Base-by-base conservation (phyloP, 257 asterid species). In the Solanum chaucha region DNA sequence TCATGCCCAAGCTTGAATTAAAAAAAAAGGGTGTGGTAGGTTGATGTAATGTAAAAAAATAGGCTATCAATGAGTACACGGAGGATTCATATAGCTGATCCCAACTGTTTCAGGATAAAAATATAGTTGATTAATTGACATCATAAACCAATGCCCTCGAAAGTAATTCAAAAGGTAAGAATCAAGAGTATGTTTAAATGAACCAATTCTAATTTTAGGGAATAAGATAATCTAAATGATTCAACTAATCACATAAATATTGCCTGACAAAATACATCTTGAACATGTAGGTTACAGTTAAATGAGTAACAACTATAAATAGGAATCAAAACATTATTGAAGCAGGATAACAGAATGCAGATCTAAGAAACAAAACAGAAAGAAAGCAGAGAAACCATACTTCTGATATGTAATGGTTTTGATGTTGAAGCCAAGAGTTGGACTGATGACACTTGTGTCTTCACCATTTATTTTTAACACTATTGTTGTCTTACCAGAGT, bases 391-490 rank as follows among this genome's bases (percentile, higher is more conserved):
- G 67, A 11, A 36, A 36, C 35, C 89, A 59, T 89, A 97, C 99
- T 93, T 97, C 34, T 94, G 92, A 86, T 95, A 97, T 32, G 94
- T 87, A 75, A 95, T 93, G 87, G 99, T 95, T 88, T 94, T 97
- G 88, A 95, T 97, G 90, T 97, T 97, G 94, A 97, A 97, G 46
- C 99, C 99, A 80, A 97, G 96, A 13, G 99, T 97, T 10, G 99
- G 99, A 90, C 96, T 96, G 89, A 97, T 97, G 17, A 95, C 88
- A 59, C 97, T 97, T 86, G 99, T 97, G 87, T 97, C 99, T 89
- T 97, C 99, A 22, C 97, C 99, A 38, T 95, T 97, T 89, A 97
- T 94, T 94, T 97, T 97, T 94, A 96, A 88, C 51, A 97, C 99
- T 65, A 97, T 93, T 19, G 99, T 97, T 15, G 99, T 97, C 92